Base-by-base conservation (phyloP, 1,284 basidiomycete species). In the Neolentinus lepideus region DNA sequence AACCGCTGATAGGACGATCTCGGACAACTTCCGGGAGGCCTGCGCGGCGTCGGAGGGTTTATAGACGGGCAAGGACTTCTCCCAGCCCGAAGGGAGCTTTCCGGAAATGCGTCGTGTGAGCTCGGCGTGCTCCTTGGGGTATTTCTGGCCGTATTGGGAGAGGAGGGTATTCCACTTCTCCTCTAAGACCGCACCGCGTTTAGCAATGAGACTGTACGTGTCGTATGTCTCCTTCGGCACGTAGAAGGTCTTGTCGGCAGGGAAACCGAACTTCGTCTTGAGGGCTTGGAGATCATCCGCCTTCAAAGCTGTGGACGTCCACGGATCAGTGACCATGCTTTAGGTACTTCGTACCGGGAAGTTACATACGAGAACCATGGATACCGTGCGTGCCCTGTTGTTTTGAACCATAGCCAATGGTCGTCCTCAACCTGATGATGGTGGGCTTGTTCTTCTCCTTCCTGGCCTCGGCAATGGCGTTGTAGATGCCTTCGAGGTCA, bases 391-490 rank as follows among this genome's bases (percentile, higher is more conserved):
- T 92, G 63, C 94, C 94, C 74, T 94, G 88, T 67, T 85, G 83
- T 76, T 91, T 90, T 51, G 94, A 97, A 59, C 95, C 94, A 69
- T 82, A 98, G 55, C 94, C 94, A 62, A 98, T 98, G 59, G 90
- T 96, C 59, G 95, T 98, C 69, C 80, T 85, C 57, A 96, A 75
- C 62, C 84, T 80, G 71, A 97, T 91, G 64, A 98, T 76, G 36
- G 92, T 92, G 50, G 94, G 94, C 76, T 94, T 93, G 73, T 67
- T 79, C 69, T 81, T 89, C 69, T 85, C 85, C 69, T 81, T 76
- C 65, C 85, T 84, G 55, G 89, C 93, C 67, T 87, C 79, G 53
- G 79, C 80, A 63, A 98, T 89, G 56, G 94, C 90, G 55, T 85
- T 77, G 75, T 85, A 82, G 64, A 98, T 95, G 52, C 72, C 81